Evolutionary conservation across 2,329 filamentous ascomycete species (phyloP).

Genomic region (Nannizziopsis barbatae): DNA sequence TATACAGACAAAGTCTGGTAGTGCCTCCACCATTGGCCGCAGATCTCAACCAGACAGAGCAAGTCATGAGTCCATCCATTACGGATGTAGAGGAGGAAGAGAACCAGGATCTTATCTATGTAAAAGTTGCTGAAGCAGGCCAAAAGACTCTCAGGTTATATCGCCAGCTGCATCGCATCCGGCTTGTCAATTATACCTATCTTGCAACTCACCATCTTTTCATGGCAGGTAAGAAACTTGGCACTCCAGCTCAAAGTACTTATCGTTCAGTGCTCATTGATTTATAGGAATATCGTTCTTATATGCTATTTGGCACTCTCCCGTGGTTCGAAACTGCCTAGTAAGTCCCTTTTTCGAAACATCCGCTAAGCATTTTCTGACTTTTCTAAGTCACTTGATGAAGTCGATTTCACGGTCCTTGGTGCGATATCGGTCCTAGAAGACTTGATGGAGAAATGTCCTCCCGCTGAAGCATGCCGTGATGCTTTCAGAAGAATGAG

Average conservation of each 20-base stretch:
- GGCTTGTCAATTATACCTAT: conserved; percentile 91
- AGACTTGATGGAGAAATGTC: conserved; percentile 88
- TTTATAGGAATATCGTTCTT: conserved; percentile 67
- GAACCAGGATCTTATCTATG: conserved; percentile 82
- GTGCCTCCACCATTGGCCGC: conserved; percentile 75
- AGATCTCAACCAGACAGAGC: conserved; percentile 54
- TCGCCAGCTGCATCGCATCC: conserved; percentile 72
- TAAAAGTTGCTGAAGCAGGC: conserved; percentile 89
- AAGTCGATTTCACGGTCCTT: conserved; percentile 93
- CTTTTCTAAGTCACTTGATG: conserved; percentile 58
- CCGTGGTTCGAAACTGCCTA: conserved; percentile 71
- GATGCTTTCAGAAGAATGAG: conserved; percentile 93
- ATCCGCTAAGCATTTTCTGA: conserved; percentile 3
- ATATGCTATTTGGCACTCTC: conserved; percentile 95
- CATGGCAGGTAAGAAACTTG: conserved; percentile 61
- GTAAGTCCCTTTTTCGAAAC: conserved; percentile 42
- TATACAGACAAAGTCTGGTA: conserved; percentile 81
- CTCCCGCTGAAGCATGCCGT: conserved; percentile 83
- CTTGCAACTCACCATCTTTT: conserved; percentile 92
- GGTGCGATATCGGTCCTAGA: conserved; percentile 85
- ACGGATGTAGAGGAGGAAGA: conserved; percentile 38
- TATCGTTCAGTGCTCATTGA: conserved; percentile 12
- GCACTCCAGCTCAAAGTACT: not conserved
- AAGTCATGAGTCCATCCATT: conserved; percentile 46
- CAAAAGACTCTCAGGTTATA: conserved; percentile 88